Base-by-base conservation (phyloP, 2,329 filamentous ascomycete genomes). In the Torrubiella hemipterigena region DNA sequence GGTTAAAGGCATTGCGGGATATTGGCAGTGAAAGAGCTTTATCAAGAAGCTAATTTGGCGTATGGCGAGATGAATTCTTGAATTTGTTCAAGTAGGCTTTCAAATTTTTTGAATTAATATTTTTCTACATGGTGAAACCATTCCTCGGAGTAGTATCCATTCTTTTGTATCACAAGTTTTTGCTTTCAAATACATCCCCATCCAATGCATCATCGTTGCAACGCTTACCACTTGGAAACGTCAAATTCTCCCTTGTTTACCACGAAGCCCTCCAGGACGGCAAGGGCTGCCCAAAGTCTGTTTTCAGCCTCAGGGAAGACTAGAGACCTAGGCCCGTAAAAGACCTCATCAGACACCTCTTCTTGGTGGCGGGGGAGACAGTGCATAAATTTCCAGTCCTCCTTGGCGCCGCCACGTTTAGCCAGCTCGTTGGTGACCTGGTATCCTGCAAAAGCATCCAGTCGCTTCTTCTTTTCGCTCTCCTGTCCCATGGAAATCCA, bases 401-500 rank as follows among this genome's bases (percentile, higher is more conserved):
- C 67, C 54, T 91, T 93, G 25, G 91, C 91, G 14, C 85, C 87
- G 26, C 86, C 87, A 30, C 77, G 69, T 56, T 78, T 72, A 2
- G 86, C 89, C 43, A 98, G 65, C 26, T 91, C 82, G 29, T 77
- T 72, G 3, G 89, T 95, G 48, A 98, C 81, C 54, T 95, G 89
- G 59, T 87, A 98, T 11, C 89, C 87, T 18, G 71, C 69, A 53
- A 98, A 98, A 3, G 77, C 85, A 49, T 78, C 73, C 37, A 95
- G 54, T 30, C 84, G 69, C 64, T 81, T 80, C 43, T 77, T 67
- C 23, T 76, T 67, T 57, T 98, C 91, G 34, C 73, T 74, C 56
- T 98, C 91, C 58, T 96, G 89, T 28, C 91, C 91, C 91, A 98
- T 98, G 2, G 85, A 93, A 19, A 98, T 73, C 91, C 91, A 98